Base-by-base conservation (phyloP, 345 rosid species). In the Sonneratia caseolaris region DNA sequence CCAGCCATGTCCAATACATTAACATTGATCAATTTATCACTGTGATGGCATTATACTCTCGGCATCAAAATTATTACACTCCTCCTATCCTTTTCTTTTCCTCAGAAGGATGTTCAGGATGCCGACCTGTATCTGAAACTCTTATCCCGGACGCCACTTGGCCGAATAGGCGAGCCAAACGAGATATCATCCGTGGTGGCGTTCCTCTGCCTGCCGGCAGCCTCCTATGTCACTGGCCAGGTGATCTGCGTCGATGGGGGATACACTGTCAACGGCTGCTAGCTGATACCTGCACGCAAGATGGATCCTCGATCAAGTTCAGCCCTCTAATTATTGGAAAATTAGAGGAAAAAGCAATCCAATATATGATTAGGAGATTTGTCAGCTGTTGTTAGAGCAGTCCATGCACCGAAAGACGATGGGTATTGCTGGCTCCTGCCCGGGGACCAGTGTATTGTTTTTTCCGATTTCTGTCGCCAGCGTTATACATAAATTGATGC, bases 161-260 rank as follows among this genome's bases (percentile, higher is more conserved):
- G 73, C 67, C 80, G 86, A 1, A 45, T 79, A 5, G 86, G 74
- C 49, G 88, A 85, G 73, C 75, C 86, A 0, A 40, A 57, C 15
- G 86, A 85, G 73, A 82, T 85, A 32, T 77, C 87, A 4, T 77
- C 84, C 6, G 47, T 78, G 69, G 86, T 79, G 14, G 83, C 80
- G 24, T 85, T 79, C 71, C 85, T 85, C 49, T 81, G 86, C 77
- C 73, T 85, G 1, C 84, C 85, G 1, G 83, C 85, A 13, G 85
- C 89, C 62, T 83, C 89, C 9, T 85, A 85, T 70, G 70, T 83
- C 69, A 85, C 89, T 0, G 86, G 86, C 7, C 86, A 85, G 73
- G 76, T 76, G 73, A 71, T 80, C 7, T 57, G 76, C 16, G 84
- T 83, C 37, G 85, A 83, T 43, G 81, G 84, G 22, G 81, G 85